phyloP scores from a whole-genome alignment of 2,329 filamentous ascomycete genomes.

The Aspergillus caelatus region DNA sequence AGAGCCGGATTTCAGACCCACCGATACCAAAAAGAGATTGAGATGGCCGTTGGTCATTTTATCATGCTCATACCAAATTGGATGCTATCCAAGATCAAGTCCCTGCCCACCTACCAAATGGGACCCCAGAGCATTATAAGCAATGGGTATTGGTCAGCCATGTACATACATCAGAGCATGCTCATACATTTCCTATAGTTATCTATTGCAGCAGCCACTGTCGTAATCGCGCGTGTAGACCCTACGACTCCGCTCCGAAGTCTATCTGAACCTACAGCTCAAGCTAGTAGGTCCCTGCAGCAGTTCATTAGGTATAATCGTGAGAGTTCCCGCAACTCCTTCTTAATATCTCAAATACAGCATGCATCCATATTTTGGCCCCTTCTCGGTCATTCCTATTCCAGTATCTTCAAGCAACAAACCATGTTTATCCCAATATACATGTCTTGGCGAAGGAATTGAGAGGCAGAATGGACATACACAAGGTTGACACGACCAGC shows the following conservation, averaged over 20 bases:
- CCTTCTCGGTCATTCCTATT: background rate
- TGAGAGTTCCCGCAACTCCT: background rate
- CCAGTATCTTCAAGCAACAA: background rate
- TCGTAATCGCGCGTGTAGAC: background rate
- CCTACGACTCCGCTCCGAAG: background rate
- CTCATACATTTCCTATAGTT: background rate
- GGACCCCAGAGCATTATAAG: background rate
- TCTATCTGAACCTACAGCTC: background rate
- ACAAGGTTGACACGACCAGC: background rate
- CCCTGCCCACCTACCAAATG: background rate
- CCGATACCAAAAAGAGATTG: background rate
- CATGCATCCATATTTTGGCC: background rate
- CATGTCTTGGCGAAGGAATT: background rate
- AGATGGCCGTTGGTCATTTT: background rate
- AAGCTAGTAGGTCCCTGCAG: background rate
- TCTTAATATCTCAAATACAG: background rate
- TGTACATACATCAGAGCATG: background rate
- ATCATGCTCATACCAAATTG: background rate
- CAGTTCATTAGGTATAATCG: background rate
- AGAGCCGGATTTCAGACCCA: background rate
- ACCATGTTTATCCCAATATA: background rate
- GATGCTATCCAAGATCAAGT: background rate
- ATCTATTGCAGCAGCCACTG: background rate
- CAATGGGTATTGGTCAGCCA: background rate
- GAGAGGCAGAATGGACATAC: background rate